Evolutionary conservation across 495 filamentous ascomycete genomes (phyloP), one percentile per base, ranked within the genome.

Genomic region (Talaromyces stipitatus): DNA sequence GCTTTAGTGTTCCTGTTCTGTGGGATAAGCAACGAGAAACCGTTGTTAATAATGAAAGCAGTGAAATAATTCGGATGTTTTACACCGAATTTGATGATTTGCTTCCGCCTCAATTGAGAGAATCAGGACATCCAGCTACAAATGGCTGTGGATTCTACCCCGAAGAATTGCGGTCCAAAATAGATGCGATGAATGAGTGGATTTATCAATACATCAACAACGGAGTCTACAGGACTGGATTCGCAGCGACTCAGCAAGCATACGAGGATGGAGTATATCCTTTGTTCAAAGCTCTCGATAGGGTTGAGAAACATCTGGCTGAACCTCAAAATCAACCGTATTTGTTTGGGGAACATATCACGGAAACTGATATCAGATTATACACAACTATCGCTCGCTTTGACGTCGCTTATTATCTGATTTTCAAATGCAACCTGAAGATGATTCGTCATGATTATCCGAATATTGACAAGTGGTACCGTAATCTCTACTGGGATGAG

Each of bases 31-130:
- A 87, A 71, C 70, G 70, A 47, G 76, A 83, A 58, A 84, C 79
- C 23, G 88, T 92, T 58, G 90, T 92, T 57, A 91, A 80, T 69
- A 95, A 95, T 60, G 90, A 95, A 77, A 89, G 85, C 62, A 82
- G 81, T 58, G 90, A 95, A 76, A 90, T 95, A 60, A 83, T 94
- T 56, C 70, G 87, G 47, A 85, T 86, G 72, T 66, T 86, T 5
- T 83, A 82, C 60, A 69, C 73, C 23, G 82, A 77, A 58, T 88
- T 89, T 60, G 78, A 88, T 63, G 68, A 70, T 10, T 58, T 87
- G 11, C 61, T 89, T 9, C 81, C 84, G 0, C 72, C 78, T 43
- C 59, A 69, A 10, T 50, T 66, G 46, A 71, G 76, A 14, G 79
- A 81, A 54, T 68, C 64, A 9, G 73, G 73, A 52, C 74, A 71